Base-by-base conservation (phyloP, 2,329 filamentous ascomycete species). In the Metarhizium brunneum region DNA sequence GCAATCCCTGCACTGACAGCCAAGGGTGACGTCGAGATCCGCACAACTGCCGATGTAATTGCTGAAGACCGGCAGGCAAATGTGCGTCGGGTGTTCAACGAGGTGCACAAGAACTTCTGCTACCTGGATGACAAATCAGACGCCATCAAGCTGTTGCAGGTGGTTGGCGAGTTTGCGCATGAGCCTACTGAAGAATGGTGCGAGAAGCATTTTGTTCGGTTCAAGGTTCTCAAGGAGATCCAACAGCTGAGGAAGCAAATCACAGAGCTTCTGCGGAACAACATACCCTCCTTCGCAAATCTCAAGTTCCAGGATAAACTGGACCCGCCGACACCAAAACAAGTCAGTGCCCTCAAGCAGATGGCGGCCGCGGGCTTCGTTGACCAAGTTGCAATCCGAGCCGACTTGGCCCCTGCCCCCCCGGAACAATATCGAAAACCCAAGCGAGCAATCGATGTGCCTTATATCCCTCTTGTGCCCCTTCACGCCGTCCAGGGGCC, bases 301-400 rank as follows among this genome's bases (percentile, higher is more conserved):
- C 80, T 75, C 38, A 73, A 73, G 54, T 80, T 79, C 60, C 70
- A 78, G 54, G 81, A 84, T 35, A 79, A 77, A 62, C 74, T 87
- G 2, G 75, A 79, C 50, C 76, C 77, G 0, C 84, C 84, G 0
- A 81, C 82, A 0, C 74, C 84, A 6, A 87, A 85, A 61, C 86
- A 91, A 65, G 76, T 95, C 32, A 85, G 85, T 50, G 84, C 90
- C 1, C 76, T 99, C 32, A 95, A 95, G 69, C 90, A 96, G 67
- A 95, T 97, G 73, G 85, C 90, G 25, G 90, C 92, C 0, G 87
- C 90, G 0, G 94, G 92, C 1, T 97, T 96, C 73, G 84, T 97
- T 65, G 94, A 99, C 70, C 88, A 96, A 62, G 82, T 99, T 45
- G 94, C 94, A 49, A 91, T 97, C 62, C 88, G 94, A 58, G 90